Evolutionary conservation across 2,329 filamentous ascomycete species (phyloP), one percentile per base, ranked within the genome.

Genomic region (Leptodontidium sp.): DNA sequence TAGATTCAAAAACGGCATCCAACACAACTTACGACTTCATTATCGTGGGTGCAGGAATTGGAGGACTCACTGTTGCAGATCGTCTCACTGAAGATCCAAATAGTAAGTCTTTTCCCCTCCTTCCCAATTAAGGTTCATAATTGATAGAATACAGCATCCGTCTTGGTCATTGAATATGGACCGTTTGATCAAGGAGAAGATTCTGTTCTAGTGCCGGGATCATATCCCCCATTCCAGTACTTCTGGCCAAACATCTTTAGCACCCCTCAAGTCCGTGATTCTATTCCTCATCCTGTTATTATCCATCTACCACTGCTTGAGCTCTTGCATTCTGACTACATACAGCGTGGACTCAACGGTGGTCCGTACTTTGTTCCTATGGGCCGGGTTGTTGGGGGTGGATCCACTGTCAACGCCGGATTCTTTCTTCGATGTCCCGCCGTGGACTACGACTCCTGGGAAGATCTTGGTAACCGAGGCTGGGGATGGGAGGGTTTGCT

Each of bases 101-200:
- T n/a, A 64, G 70, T 69, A 24, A 62, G 67, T 84, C 0, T 79
- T 4, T 47, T n/a, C 38, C 7, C 8, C 38, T 40, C 2, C 38
- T 40, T 32, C 6, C 4, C 4, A 4, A 6, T 32, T 32, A 6
- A 32, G 29, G 29, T 32, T n/a, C 17, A 49, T n/a, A 49, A 7
- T 15, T n/a, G 45, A 49, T 8, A 3, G n/a, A 77, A 1, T 38
- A 6, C 49, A 71, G 68, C 40, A 53, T 43, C 67, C 14, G 70
- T 86, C 52, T 77, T 86, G n/a, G 79, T 87, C 15, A 81, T 86
- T 40, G 85, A 87, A 72, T 77, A 79, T 57, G 85, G 85, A 1
- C 79, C 79, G 14, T 83, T 86, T 75, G 85, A 82, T 71, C 80
- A 82, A 70, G 78, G 82, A 71, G 78, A 82, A 50, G 81, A 82